A percentile compares a stretch with the other conserved stretches of the same genome.
Evolutionary conservation across 148 eudicot species (phyloP).

Genomic region (Amaranthus palmeri): DNA sequence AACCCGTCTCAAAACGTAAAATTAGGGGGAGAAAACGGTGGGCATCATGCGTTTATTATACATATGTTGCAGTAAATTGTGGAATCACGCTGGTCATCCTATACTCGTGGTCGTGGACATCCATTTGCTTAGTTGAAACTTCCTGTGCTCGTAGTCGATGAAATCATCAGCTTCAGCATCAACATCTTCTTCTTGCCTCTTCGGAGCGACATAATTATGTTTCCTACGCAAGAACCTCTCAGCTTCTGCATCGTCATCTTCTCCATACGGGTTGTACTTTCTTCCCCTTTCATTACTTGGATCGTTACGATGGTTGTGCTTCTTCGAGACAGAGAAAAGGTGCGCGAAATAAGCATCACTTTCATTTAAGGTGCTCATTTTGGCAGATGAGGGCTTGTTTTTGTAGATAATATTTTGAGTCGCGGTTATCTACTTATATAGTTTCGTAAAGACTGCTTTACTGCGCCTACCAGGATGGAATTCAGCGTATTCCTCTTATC

Average conservation of each 20-base stretch:
- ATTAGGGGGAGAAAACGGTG: background rate
- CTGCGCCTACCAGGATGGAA: background rate
- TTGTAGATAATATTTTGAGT: slow-evolving; percentile 3
- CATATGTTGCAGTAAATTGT: background rate
- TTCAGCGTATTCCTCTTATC: background rate
- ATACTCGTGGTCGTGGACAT: background rate
- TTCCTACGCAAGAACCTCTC: slow-evolving; percentile 12
- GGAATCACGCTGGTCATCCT: background rate
- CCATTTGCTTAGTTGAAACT: slow-evolving; percentile 2
- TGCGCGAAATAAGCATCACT: slow-evolving; percentile 16
- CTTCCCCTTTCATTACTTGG: slow-evolving; percentile 6
- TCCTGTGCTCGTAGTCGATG: slow-evolving; percentile 11
- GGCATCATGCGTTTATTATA: background rate
- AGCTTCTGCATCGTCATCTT: slow-evolving; percentile 7
- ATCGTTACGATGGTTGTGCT: background rate
- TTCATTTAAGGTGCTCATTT: slow-evolving; percentile 16
- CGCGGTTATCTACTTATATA: slow-evolving; percentile 7
- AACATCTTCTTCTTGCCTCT: slow-evolving; percentile 17
- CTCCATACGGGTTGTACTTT: background rate
- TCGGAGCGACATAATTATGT: slow-evolving; percentile 6
- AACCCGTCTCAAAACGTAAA: background rate
- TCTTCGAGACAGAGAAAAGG: slow-evolving; percentile 19
- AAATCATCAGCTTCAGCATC: slow-evolving; percentile 20
- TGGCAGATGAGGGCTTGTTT: background rate
- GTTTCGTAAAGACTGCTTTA: background rate